A percentile compares a stretch with the other conserved stretches of the same genome.
Evolutionary conservation across 2,329 filamentous ascomycete genomes (phyloP).

Genomic region (Exophiala bonariae): DNA sequence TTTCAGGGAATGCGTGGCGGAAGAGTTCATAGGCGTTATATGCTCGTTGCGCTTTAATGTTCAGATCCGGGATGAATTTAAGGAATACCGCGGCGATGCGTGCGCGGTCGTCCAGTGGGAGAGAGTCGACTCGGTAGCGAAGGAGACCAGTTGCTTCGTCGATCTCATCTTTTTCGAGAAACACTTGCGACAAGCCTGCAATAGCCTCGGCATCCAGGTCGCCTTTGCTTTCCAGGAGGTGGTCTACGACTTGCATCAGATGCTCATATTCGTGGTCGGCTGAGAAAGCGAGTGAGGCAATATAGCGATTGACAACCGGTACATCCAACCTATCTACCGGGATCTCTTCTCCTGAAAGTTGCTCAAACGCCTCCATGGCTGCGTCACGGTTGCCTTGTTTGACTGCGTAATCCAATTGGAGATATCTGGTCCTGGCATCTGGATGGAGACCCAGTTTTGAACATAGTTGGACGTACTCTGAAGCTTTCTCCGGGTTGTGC

Average conservation of each 20-base stretch:
- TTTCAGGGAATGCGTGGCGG: constrained; percentile 60
- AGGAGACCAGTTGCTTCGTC: constrained; percentile 80
- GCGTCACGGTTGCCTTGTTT: constrained; percentile 70
- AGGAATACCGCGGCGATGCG: constrained; percentile 67
- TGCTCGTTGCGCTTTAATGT: constrained; percentile 61
- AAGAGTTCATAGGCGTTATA: constrained; percentile 64
- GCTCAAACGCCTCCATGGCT: constrained; percentile 54
- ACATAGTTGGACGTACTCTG: constrained; percentile 70
- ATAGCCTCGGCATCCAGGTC: constrained; percentile 74
- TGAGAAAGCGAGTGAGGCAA: constrained; percentile 65
- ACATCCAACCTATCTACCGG: constrained; percentile 58
- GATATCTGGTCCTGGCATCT: constrained; percentile 68
- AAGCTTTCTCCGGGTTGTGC: constrained; percentile 69
- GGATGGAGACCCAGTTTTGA: constrained; percentile 64
- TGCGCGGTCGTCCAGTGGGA: constrained; percentile 67
- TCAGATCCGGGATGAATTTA: constrained; percentile 64
- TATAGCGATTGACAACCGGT: constrained; percentile 67
- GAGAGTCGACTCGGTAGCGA: constrained; percentile 70
- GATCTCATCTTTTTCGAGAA: constrained; percentile 73
- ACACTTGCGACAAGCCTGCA: constrained; percentile 68
- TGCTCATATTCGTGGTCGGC: constrained; percentile 65
- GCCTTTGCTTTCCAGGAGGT: constrained; percentile 69
- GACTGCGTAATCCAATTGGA: constrained; percentile 77
- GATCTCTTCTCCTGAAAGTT: constrained; percentile 51
- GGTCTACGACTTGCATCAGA: constrained; percentile 71